These are phyloP conservation scores for Cryphonectria nitschkei DNA, from an alignment of 2,329 filamentous ascomycete species.

Conservation along the genomic window DNA sequence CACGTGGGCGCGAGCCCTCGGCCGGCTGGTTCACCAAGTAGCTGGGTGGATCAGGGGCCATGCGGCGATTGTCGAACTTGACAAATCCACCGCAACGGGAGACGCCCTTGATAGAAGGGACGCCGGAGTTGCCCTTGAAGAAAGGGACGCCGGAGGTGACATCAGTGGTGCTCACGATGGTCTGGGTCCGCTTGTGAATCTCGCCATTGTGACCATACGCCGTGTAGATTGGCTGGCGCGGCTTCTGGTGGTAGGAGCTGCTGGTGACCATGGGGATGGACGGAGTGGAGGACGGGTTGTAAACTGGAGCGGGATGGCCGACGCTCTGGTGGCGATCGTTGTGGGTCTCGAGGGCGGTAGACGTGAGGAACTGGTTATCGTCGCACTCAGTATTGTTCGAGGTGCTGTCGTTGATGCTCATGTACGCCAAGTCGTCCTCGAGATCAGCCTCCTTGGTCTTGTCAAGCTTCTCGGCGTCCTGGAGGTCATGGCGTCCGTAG, in stretches of 20 bases:
- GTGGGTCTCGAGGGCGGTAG: constrained; percentile 5
- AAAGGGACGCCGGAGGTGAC: constrained; percentile 2
- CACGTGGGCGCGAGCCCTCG: background rate
- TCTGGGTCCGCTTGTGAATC: constrained; percentile 20
- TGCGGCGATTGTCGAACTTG: constrained; percentile 28
- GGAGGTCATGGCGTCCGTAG: background rate
- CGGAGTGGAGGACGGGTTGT: constrained; percentile 22
- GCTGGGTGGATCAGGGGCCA: constrained; percentile 3
- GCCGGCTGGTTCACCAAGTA: constrained; percentile 22
- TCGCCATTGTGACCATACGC: constrained; percentile 34
- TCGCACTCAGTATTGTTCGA: background rate
- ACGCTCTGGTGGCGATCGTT: background rate
- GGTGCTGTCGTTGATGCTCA: background rate
- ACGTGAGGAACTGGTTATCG: background rate
- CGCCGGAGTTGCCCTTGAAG: background rate
- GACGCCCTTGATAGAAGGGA: background rate
- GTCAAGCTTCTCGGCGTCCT: background rate
- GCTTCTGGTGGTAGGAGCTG: background rate
- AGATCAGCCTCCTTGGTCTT: background rate
- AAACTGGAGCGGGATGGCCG: constrained; percentile 3
- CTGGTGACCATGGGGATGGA: constrained; percentile 2
- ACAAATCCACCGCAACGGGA: constrained; percentile 30
- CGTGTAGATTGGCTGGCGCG: constrained; percentile 25
- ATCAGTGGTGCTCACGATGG: background rate
- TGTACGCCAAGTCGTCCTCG: background rate